Base-by-base conservation (phyloP, 306 rosid genomes). In the Malus sieversii region DNA sequence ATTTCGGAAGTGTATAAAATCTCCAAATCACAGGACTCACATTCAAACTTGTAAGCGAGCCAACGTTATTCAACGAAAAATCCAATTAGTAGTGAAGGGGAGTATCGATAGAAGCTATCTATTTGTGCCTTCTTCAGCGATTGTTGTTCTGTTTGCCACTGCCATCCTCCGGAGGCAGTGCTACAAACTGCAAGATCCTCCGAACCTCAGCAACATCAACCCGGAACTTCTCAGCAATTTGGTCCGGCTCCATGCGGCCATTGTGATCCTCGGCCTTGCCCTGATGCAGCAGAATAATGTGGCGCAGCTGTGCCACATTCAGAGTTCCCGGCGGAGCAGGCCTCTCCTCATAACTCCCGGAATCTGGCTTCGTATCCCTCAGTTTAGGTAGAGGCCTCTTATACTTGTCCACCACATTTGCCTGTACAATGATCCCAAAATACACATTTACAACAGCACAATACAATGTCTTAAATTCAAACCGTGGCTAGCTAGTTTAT, bases 261-360 rank as follows among this genome's bases (percentile, higher is more conserved):
- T 81, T 70, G 72, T 88, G 88, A 78, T 92, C 97, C 52, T 87
- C 93, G 42, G 97, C 92, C 86, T 90, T 96, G 46, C 97, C 97
- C 79, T 88, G 88, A 62, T 88, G 90, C 70, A 90, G 83, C 48
- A 88, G 92, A 61, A 96, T 77, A 61, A 87, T 72, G 29, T 88
- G 97, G 53, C 98, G 96, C 82, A 92, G 86, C 80, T 92, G 96
- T 3, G 91, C 87, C 53, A 96, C 88, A 58, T 92, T 92, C 74
- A 90, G 80, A 23, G 96, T 92, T 73, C 98, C 97, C 19, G 87
- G 81, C 33, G 90, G 83, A 79, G 85, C 92, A 2, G 87, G 81
- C 72, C 82, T 86, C 51, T 85, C 98, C 75, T 84, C 99, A n/a
- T 85, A 85, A 52, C 82, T 83, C 64, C 85, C 78, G 12, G 93